These are phyloP conservation scores for Aspergillus pseudotamarii DNA, from an alignment of 2,329 filamentous ascomycete species.

Conservation along the genomic window DNA sequence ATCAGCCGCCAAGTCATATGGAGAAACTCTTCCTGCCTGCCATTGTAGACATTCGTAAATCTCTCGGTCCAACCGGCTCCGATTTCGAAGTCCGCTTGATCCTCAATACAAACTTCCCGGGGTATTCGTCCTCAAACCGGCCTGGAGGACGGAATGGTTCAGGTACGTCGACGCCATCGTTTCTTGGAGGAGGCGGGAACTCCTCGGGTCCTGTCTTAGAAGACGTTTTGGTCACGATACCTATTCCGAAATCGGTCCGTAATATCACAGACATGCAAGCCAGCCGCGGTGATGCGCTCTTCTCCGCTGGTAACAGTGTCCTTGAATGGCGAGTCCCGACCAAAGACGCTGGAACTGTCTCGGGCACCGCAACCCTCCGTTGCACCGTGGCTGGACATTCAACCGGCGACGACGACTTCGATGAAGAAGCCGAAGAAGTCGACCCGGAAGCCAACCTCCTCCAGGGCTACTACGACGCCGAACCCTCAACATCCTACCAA, in stretches of 20 bases:
- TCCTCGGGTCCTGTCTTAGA: conserved; percentile 68
- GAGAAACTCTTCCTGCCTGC: conserved; percentile 79
- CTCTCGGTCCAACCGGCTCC: conserved; percentile 71
- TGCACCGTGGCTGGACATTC: conserved; percentile 76
- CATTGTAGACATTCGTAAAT: conserved; percentile 77
- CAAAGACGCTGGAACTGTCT: conserved; percentile 71
- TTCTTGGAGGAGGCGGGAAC: conserved; percentile 56
- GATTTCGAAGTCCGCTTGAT: conserved; percentile 88
- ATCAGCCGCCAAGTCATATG: conserved; percentile 54
- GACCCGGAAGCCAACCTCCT: conserved; percentile 44
- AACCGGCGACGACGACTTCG: conserved; percentile 51
- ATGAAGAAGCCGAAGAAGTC: conserved; percentile 40
- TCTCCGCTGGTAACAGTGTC: conserved; percentile 69
- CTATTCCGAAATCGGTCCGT: conserved; percentile 75
- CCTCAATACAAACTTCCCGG: conserved; percentile 67
- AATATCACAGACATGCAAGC: conserved; percentile 82
- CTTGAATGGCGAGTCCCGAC: conserved; percentile 83
- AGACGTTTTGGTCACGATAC: conserved; percentile 75
- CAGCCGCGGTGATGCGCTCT: conserved; percentile 80
- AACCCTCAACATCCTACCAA: conserved; percentile 38
- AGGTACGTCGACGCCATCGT: conserved; percentile 52
- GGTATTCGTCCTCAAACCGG: conserved; percentile 44
- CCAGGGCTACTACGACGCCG: conserved; percentile 50
- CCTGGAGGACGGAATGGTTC: conserved; percentile 48
- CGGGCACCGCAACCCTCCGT: conserved; percentile 71